These are phyloP conservation scores for Penicillium polonicum DNA, from an alignment of 2,329 filamentous ascomycete species.

Conservation along the genomic window DNA sequence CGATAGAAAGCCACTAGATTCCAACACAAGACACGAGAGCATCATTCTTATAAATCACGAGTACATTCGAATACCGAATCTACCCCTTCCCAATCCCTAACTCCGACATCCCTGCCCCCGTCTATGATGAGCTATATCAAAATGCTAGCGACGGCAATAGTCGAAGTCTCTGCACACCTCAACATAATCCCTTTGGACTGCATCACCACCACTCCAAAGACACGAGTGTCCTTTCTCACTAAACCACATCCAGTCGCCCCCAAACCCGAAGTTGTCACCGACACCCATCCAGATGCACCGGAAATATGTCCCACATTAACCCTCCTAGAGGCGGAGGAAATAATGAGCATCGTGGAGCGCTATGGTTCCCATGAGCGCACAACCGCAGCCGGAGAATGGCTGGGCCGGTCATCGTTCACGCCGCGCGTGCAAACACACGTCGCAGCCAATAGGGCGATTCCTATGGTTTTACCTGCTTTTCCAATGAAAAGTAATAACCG, in stretches of 20 bases:
- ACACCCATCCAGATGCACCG: background rate
- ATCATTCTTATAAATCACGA: background rate
- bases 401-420: constrained; percentile 7
- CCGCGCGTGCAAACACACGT: constrained; percentile 6
- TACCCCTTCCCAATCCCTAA: constrained; percentile 4
- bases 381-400: constrained; percentile 5
- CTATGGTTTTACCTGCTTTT: constrained; percentile 10
- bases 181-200: background rate
- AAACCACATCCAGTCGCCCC: background rate
- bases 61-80: background rate
- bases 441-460: constrained; percentile 2
- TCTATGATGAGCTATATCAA: constrained; percentile 2
- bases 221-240: background rate
- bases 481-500: constrained; percentile 13
- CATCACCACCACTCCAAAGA: background rate
- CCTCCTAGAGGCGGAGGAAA: background rate
- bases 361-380: constrained; percentile 8
- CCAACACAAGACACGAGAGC: background rate
- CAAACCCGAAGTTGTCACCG: background rate
- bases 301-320: background rate
- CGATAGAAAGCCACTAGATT: background rate
- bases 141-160: background rate
- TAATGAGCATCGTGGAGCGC: constrained; percentile 1
- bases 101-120: background rate
- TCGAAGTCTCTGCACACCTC: background rate